Base-by-base conservation (phyloP, 305 asterid genomes). In the Ajuga reptans region DNA sequence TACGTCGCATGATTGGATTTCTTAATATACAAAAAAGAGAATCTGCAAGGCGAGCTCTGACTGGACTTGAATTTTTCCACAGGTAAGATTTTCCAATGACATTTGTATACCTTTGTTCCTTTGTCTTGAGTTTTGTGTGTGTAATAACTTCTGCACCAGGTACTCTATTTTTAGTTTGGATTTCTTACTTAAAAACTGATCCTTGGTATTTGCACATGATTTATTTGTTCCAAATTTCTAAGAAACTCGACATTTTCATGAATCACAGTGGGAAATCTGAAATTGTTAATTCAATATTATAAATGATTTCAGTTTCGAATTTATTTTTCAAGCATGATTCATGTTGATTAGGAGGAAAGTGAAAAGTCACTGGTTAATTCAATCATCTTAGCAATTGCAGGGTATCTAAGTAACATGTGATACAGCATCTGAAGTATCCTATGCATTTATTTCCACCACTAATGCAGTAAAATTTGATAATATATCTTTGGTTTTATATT, bases 1-100 rank as follows among this genome's bases (percentile, higher is more conserved):
- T 91, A 56, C 96, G 96, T 36, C 97, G 99, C 75, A 91, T 87
- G 95, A 53, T 93, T 89, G 99, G 99, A 63, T 93, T 93, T 82
- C 92, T 93, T 29, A 93, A 93, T 72, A 84, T 93, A 64, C 97
- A 81, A 75, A 93, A 89, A 81, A 89, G 97, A 77, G 97, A 87
- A 78, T 90, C 97, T 46, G 88, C 81, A 14, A 85, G 95, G 82
- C 96, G 97, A 54, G 85, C 96, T 71, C 68, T 91, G 55, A 89
- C 96, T 16, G 99, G 96, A 75, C 84, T 93, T 77, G 99, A 93
- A 74, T 93, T 93, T 82, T 91, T 93, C 74, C 99, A 91, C 77
- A 84, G 99, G 98, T 88, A 77, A 64, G 75, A 63, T 77, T 69
- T 45, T 34, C 49, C 33, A 12, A 21, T 73, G 60, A 50, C 33